phyloP scores from a whole-genome alignment of 2,329 filamentous ascomycete species.

The Aquanectria penicillioides region DNA sequence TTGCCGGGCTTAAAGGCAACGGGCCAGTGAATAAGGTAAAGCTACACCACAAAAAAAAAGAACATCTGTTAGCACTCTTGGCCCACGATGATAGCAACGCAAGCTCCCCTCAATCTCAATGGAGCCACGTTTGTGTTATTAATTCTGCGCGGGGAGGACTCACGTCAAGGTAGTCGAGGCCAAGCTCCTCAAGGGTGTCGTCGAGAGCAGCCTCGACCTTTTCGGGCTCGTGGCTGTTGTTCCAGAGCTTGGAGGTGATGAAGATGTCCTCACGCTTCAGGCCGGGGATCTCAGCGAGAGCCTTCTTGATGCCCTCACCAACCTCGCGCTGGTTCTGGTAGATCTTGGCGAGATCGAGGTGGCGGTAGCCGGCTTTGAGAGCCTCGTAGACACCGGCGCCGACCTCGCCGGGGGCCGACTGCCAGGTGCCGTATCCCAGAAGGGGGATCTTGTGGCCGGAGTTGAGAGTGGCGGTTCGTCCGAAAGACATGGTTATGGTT shows the following conservation, averaged over 20 bases:
- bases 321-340: slow-evolving; percentile 75
- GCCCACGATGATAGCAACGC: too few species aligned
- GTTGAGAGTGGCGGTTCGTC: slow-evolving; percentile 66
- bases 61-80: too few species aligned
- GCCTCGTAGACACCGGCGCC: slow-evolving; percentile 71
- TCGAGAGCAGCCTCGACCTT: slow-evolving; percentile 66
- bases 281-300: slow-evolving; percentile 57
- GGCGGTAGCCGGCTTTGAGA: slow-evolving; percentile 71
- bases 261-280: slow-evolving; percentile 66
- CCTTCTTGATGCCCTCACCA: slow-evolving; percentile 63
- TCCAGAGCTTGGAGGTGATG: slow-evolving; percentile 75
- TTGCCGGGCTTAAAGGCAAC: slow-evolving; percentile 54
- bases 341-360: slow-evolving; percentile 63
- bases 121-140: not conserved
- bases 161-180: slow-evolving; percentile 66
- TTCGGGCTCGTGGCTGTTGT: slow-evolving; percentile 69
- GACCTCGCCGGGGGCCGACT: slow-evolving; percentile 72
- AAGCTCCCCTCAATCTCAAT: too few species aligned
- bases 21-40: slow-evolving; percentile 74
- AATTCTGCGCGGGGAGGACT: too few species aligned
- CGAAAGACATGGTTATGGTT: slow-evolving; percentile 63
- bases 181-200: slow-evolving; percentile 64
- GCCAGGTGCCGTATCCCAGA: slow-evolving; percentile 72
- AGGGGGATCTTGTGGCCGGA: slow-evolving; percentile 73
- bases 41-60: too few species aligned